phyloP scores from a whole-genome alignment of 176 grass and related monocot species.

The Juncus inflexus region DNA sequence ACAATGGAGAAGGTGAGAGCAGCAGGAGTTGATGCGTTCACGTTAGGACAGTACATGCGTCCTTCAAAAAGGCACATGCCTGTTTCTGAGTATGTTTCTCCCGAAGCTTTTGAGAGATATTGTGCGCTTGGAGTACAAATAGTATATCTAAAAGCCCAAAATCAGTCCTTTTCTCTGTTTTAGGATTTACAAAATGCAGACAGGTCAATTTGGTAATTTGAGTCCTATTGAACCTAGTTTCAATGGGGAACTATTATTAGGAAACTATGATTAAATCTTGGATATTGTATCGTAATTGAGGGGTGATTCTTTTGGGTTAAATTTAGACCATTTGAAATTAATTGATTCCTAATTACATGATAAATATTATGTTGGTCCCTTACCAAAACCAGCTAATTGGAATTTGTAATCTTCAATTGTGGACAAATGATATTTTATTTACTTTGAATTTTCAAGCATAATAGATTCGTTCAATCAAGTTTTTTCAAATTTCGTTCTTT shows the following conservation, averaged over 20 bases:
- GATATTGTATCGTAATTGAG: no score
- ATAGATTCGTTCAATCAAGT: not conserved
- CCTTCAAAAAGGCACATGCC: constrained; percentile 97
- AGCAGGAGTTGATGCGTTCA: constrained; percentile 93
- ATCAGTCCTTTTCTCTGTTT: not conserved
- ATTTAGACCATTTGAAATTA: no score
- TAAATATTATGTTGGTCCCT: no score
- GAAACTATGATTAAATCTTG: no score
- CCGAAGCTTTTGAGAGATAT: constrained; percentile 85
- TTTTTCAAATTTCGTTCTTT: no score
- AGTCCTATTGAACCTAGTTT: not conserved
- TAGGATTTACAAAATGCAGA: no score
- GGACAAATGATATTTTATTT: not conserved
- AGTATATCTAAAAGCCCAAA: constrained; percentile 31
- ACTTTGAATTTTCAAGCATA: not conserved
- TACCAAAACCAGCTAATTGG: no score
- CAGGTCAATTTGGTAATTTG: not conserved
- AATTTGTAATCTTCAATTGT: no score
- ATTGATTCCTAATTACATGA: no score
- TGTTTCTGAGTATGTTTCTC: constrained; percentile 93
- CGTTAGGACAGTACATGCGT: constrained; percentile 98
- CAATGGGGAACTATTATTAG: no score
- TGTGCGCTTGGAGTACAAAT: constrained; percentile 68
- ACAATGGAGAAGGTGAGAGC: constrained; percentile 92
- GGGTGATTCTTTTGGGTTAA: no score